Percentiles rank a stretch among this genome's conserved stretches.
Conservation (phyloP, 2,329 filamentous ascomycete genomes). For the Diplocarpon mali region DNA sequence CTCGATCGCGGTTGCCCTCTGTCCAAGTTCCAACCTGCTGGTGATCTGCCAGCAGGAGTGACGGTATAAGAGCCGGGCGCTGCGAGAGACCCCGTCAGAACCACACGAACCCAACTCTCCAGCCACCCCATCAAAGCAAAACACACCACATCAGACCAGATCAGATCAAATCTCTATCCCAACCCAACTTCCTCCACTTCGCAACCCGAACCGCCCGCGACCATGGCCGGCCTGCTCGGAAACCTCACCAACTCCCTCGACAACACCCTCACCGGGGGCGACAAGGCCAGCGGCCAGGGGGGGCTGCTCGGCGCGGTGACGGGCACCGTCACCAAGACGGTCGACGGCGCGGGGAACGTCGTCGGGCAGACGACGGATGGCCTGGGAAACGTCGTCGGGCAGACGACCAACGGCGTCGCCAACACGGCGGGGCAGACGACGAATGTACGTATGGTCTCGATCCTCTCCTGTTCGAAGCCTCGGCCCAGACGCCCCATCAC, state of each 20-base stretch:
- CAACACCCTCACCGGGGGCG: conserved; percentile 31
- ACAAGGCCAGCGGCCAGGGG: conserved; percentile 30
- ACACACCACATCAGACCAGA: too few relatives aligned
- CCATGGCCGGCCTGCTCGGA: conserved; percentile 28
- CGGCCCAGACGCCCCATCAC: too few relatives aligned
- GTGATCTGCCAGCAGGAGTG: too few relatives aligned
- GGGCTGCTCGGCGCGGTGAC: conserved; percentile 29
- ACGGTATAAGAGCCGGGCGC: too few relatives aligned
- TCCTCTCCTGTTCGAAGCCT: too few relatives aligned
- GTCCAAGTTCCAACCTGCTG: too few relatives aligned
- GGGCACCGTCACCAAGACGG: conserved; percentile 23
- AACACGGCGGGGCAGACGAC: conserved; percentile 5
- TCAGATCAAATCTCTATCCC: background rate
- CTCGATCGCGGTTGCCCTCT: too few relatives aligned
- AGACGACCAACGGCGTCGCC: conserved; percentile 14
- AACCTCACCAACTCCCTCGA: conserved; percentile 28
- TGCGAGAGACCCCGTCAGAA: too few relatives aligned
- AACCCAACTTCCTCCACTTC: conserved; percentile 1
- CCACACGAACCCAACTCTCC: too few relatives aligned
- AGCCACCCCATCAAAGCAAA: too few relatives aligned
- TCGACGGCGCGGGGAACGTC: conserved; percentile 26
- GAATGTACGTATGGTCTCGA: too few relatives aligned
- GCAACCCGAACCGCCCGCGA: conserved; percentile 6
- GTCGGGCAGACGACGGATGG: conserved; percentile 23
- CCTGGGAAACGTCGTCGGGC: conserved; percentile 14